These are phyloP conservation scores for Durio zibethinus DNA, from an alignment of 345 rosid species.

Conservation along the genomic window DNA sequence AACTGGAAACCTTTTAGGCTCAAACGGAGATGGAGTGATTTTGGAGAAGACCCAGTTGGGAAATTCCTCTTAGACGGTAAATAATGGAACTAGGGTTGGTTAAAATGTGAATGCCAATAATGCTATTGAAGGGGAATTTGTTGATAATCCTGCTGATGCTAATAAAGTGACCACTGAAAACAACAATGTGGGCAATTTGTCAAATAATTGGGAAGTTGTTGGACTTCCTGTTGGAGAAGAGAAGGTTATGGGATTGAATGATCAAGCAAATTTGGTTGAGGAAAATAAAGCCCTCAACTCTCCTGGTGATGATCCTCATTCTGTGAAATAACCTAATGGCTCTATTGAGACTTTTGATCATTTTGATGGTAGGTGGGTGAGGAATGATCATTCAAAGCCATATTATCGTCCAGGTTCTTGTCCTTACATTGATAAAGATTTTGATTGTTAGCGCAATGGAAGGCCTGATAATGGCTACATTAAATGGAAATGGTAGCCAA, in stretches of 20 bases:
- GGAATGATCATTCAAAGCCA: slow-evolving; percentile 57
- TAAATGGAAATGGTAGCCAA: slow-evolving; percentile 74
- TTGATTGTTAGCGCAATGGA: slow-evolving; percentile 63
- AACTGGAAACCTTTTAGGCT: not conserved
- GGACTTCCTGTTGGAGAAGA: slow-evolving; percentile 15
- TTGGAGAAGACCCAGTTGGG: slow-evolving; percentile 18
- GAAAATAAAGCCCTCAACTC: not conserved
- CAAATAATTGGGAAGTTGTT: slow-evolving; percentile 6
- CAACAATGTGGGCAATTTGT: slow-evolving; percentile 12
- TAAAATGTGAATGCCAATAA: slow-evolving; percentile 12
- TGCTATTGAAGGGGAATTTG: slow-evolving; percentile 8
- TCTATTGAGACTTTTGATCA: slow-evolving; percentile 50
- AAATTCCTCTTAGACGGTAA: slow-evolving; percentile 13
- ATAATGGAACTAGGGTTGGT: slow-evolving; percentile 17
- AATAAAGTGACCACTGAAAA: not conserved
- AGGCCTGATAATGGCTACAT: slow-evolving; percentile 67
- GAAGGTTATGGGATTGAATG: not conserved
- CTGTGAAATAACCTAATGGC: not conserved
- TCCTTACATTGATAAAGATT: slow-evolving; percentile 72
- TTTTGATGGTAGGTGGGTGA: slow-evolving; percentile 80
- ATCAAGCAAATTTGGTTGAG: slow-evolving; percentile 1
- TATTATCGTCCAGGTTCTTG: slow-evolving; percentile 75
- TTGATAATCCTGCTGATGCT: not conserved
- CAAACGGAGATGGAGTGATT: not conserved
- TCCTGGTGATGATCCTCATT: not conserved